These are phyloP conservation scores for Boletus tomentosulus DNA, from an alignment of 768 basidiomycete genomes.

Conservation along the genomic window DNA sequence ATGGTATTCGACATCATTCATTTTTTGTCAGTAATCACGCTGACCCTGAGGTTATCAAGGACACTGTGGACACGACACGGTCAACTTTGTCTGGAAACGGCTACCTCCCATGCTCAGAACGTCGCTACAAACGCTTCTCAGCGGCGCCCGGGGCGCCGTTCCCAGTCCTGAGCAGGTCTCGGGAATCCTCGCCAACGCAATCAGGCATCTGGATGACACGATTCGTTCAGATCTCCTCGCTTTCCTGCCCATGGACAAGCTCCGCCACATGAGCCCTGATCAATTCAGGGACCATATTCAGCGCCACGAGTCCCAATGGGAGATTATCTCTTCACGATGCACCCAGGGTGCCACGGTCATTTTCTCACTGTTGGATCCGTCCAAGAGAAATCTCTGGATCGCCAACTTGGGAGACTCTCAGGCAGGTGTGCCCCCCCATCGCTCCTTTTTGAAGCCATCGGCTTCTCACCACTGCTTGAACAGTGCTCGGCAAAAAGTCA, in stretches of 20 bases:
- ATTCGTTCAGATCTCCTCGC: slow-evolving; percentile 42
- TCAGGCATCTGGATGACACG: slow-evolving; percentile 39
- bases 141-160: slow-evolving; percentile 16
- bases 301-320: slow-evolving; percentile 35
- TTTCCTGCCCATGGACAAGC: slow-evolving; percentile 39
- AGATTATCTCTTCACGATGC: slow-evolving; percentile 29
- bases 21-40: slow-evolving; percentile 22
- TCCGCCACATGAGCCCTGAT: slow-evolving; percentile 34
- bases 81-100: slow-evolving; percentile 38
- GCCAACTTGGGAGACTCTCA: slow-evolving; percentile 34
- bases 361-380: slow-evolving; percentile 29
- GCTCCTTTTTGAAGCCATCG: background rate
- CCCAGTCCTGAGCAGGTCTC: slow-evolving; percentile 35
- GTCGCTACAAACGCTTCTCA: slow-evolving; percentile 36
- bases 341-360: slow-evolving; percentile 33
- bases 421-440: slow-evolving; percentile 23
- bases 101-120: slow-evolving; percentile 40
- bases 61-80: slow-evolving; percentile 46
- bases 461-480: background rate
- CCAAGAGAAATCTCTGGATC: slow-evolving; percentile 29
- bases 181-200: slow-evolving; percentile 34
- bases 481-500: slow-evolving; percentile 23
- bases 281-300: slow-evolving; percentile 39
- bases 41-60: slow-evolving; percentile 30
- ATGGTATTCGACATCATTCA: slow-evolving; percentile 33